Evolutionary conservation across 768 basidiomycete genomes (phyloP).

Genomic region (Epithele typhae): DNA sequence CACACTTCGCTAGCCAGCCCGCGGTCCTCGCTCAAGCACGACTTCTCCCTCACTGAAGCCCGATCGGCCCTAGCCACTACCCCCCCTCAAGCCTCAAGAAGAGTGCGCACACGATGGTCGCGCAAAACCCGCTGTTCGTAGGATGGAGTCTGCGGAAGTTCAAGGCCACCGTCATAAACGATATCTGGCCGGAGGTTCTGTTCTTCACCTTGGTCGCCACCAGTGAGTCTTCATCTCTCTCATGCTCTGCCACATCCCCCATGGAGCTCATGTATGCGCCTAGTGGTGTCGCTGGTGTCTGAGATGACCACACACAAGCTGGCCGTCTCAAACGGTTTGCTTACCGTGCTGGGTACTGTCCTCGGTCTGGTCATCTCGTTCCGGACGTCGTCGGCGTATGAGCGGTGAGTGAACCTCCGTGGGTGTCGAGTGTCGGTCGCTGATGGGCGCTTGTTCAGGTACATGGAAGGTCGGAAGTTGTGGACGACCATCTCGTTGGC

Average conservation of each 20-base stretch:
- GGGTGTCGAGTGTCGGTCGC: not conserved
- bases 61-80: too few species aligned
- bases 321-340: conserved; percentile 47
- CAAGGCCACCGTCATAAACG: conserved; percentile 56
- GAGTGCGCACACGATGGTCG: conserved; percentile 23
- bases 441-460: conserved; percentile 31
- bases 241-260: conserved; percentile 5
- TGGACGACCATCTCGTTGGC: conserved; percentile 61
- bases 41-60: too few species aligned
- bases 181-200: conserved; percentile 59
- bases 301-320: conserved; percentile 43
- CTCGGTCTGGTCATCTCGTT: conserved; percentile 71
- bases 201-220: conserved; percentile 60
- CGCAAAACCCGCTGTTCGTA: conserved; percentile 42
- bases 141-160: conserved; percentile 50
- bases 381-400: conserved; percentile 68
- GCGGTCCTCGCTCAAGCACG: too few species aligned
- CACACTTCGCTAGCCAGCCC: too few species aligned
- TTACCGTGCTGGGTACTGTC: conserved; percentile 72
- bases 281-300: conserved; percentile 58
- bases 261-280: too few species aligned
- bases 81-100: too few species aligned
- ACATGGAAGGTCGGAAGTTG: conserved; percentile 66
- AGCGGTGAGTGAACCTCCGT: conserved; percentile 37
- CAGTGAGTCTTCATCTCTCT: conserved; percentile 35